Evolutionary conservation across 2,329 filamentous ascomycete species (phyloP).

Genomic region (Cyanodermella asteris): DNA sequence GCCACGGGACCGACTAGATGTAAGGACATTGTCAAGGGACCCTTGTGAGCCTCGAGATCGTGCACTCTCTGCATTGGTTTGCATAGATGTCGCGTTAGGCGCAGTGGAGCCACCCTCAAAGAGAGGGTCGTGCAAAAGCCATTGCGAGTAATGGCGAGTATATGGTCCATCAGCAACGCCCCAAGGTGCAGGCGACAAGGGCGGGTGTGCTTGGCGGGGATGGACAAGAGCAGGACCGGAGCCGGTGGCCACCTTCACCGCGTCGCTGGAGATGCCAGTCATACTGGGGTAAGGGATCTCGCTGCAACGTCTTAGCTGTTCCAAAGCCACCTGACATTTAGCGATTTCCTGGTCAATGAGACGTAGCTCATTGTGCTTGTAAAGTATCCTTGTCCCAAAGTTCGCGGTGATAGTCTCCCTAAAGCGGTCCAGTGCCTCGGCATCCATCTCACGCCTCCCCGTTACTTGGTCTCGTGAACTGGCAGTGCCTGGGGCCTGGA

Average conservation of each 20-base stretch:
- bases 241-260: conserved; percentile 51
- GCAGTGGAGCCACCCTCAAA: conserved; percentile 43
- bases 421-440: no score
- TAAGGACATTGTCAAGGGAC: no score
- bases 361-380: conserved; percentile 86
- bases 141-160: conserved; percentile 81
- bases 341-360: conserved; percentile 90
- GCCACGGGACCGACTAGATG: conserved; percentile 32
- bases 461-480: conserved; percentile 10
- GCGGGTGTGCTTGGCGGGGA: conserved; percentile 39
- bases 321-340: conserved; percentile 81
- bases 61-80: conserved; percentile 2
- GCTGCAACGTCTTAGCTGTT: conserved; percentile 81
- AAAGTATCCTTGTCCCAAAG: conserved; percentile 72
- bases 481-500: no score
- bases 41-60: conserved; percentile 1
- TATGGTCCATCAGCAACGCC: conserved; percentile 85
- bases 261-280: conserved; percentile 41
- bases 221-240: conserved; percentile 47
- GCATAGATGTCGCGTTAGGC: conserved; percentile 2
- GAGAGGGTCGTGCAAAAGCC: conserved; percentile 70
- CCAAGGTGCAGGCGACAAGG: conserved; percentile 66
- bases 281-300: conserved; percentile 73
- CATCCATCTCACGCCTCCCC: conserved; percentile 10
- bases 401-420: conserved; percentile 63